Base-by-base conservation (phyloP, 176 grass and related monocot genomes). In the Avena insularis region DNA sequence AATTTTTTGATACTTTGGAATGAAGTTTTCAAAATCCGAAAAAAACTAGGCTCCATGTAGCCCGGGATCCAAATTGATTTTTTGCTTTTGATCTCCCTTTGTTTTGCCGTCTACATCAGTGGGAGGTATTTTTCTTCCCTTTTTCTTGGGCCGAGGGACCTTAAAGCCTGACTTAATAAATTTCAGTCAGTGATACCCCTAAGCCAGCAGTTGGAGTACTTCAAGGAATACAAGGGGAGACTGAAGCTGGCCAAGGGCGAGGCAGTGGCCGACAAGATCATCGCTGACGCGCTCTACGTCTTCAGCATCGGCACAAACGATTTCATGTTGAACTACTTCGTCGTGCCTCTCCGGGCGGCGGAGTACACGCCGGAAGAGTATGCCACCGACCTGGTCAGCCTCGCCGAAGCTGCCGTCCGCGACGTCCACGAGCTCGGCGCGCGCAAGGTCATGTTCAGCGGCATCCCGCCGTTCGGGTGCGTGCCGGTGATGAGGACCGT, bases 271-370 rank as follows among this genome's bases (percentile, higher is more conserved):
- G 47, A 75, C 77, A 11, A 74, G 45, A 93, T 83, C 46, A 71
- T 95, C 33, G 38, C 59, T 8, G 88, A 95, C 72, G 88, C 93
- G 4, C 40, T 93, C 0, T 92, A 93, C 55, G 3, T 91, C 62
- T 71, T 93, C 65, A 95, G 91, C 78, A 70, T 95, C 62, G 93
- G 91, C 61, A 95, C 91, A 62, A 95, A 95, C 62, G 93, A 95
- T 61, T 91, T 95, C 91, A 63, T 88, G 36, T n/a, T 91, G 6
- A 90, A 91, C 79, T 95, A 92, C 91, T 84, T 72, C 64, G 0
- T 35, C 21, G 0, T 87, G 4, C 83, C 84, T 13, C 49, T 76
- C 74, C 82, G 90, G 9, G 16, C 1, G 12, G 63, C 21, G 12
- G n/a, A 87, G 13, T 93, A 88, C 86, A 89, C 88, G 0, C 17